Conservation (phyloP, 2,329 filamentous ascomycete genomes). For the Fusarium sp. region DNA sequence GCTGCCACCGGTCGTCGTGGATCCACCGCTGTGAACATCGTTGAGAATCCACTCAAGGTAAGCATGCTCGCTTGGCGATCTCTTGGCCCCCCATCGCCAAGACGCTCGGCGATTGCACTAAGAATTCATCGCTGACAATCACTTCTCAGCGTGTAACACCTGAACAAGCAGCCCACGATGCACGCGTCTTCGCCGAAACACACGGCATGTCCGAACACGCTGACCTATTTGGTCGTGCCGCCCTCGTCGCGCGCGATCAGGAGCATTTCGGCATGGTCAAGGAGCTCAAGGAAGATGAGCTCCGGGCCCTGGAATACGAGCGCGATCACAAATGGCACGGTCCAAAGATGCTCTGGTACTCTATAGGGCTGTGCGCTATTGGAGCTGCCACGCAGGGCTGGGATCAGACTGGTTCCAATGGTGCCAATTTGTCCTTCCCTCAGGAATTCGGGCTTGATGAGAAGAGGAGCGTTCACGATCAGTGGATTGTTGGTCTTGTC, state of each 20-base stretch:
- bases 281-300: conserved; percentile 52
- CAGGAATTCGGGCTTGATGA: conserved; percentile 55
- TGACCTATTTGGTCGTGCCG: conserved; percentile 56
- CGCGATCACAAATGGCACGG: conserved; percentile 71
- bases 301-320: conserved; percentile 57
- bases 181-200: conserved; percentile 63
- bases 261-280: conserved; percentile 46
- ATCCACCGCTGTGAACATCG: conserved; percentile 26
- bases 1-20: conserved; percentile 8
- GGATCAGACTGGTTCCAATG: conserved; percentile 74
- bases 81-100: conserved; percentile 7
- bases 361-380: conserved; percentile 67
- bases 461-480: conserved; percentile 55
- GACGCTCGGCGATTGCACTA: not conserved
- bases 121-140: not conserved
- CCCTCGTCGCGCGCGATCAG: conserved; percentile 54
- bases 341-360: conserved; percentile 57
- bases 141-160: conserved; percentile 44
- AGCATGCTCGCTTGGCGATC: conserved; percentile 22
- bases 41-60: conserved; percentile 32
- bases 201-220: conserved; percentile 64
- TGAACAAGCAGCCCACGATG: conserved; percentile 54
- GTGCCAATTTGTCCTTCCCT: conserved; percentile 72
- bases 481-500: conserved; percentile 57
- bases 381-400: conserved; percentile 71